Conservation (phyloP, 108 stramenopile genomes). For the Pseudonitzschia multiseries region DNA sequence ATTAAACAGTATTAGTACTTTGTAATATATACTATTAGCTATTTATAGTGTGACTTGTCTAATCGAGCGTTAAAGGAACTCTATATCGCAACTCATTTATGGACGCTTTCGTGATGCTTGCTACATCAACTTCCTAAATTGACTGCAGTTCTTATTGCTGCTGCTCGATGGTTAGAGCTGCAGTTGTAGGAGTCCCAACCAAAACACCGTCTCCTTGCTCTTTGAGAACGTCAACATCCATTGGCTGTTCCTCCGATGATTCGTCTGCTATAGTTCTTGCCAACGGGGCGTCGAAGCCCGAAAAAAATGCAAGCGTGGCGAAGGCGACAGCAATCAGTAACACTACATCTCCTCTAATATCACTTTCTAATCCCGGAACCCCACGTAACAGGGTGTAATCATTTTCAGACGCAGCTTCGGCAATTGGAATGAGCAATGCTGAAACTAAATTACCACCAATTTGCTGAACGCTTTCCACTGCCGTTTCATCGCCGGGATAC, state of each 20-base stretch:
- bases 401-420: conserved; percentile 42
- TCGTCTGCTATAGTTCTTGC: conserved; percentile 51
- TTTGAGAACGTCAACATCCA: conserved; percentile 6
- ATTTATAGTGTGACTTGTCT: too few species aligned
- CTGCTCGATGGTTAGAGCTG: not conserved
- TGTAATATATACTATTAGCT: too few species aligned
- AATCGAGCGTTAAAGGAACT: too few species aligned
- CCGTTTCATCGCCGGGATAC: conserved; percentile 75
- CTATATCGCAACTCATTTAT: too few species aligned
- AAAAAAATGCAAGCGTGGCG: conserved; percentile 47
- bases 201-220: not conserved
- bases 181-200: not conserved
- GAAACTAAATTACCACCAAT: conserved; percentile 69
- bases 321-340: conserved; percentile 44
- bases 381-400: conserved; percentile 51
- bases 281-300: conserved; percentile 55
- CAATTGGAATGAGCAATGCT: conserved; percentile 62
- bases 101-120: too few species aligned
- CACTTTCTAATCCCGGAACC: conserved; percentile 41
- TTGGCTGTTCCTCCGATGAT: not conserved
- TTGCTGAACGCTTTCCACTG: conserved; percentile 72
- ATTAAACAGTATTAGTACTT: too few species aligned
- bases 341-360: conserved; percentile 67
- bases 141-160: not conserved
- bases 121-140: too few species aligned